Evolutionary conservation across 805 yeast genomes (phyloP).

Genomic region (Jamesozyma rosinii): DNA sequence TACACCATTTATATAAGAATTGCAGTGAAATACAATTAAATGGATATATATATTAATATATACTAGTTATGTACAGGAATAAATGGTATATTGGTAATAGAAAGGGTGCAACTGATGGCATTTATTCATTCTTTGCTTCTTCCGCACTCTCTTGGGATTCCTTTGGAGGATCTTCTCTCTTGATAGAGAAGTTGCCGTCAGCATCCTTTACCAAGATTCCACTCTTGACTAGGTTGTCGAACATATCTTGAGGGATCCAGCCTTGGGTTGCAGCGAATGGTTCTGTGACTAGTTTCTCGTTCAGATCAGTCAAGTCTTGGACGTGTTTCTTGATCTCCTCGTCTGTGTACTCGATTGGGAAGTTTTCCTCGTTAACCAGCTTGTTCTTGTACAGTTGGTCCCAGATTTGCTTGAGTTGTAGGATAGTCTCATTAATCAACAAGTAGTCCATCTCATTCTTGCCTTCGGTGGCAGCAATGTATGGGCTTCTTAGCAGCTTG

Average conservation of each 20-base stretch:
- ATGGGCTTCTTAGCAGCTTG: constrained; percentile 60
- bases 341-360: constrained; percentile 55
- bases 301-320: constrained; percentile 53
- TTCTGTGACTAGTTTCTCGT: constrained; percentile 51
- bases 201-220: constrained; percentile 58
- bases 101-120: too few relatives aligned
- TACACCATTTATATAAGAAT: too few relatives aligned
- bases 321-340: constrained; percentile 52
- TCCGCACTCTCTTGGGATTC: background rate
- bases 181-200: constrained; percentile 42
- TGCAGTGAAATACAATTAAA: too few relatives aligned
- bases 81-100: too few relatives aligned
- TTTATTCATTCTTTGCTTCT: background rate
- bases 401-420: constrained; percentile 64
- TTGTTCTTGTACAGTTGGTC: constrained; percentile 50
- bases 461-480: constrained; percentile 49
- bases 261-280: constrained; percentile 90
- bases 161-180: background rate
- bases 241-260: constrained; percentile 94
- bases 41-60: too few relatives aligned
- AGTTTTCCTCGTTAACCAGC: constrained; percentile 41
- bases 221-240: constrained; percentile 55
- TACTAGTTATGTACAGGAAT: too few relatives aligned
- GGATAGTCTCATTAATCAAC: constrained; percentile 55
- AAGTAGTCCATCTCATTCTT: constrained; percentile 50